A percentile compares a stretch with the other conserved stretches of the same genome.
Conservation (phyloP, 2,329 filamentous ascomycete genomes). For the Aspergillus sp. region DNA sequence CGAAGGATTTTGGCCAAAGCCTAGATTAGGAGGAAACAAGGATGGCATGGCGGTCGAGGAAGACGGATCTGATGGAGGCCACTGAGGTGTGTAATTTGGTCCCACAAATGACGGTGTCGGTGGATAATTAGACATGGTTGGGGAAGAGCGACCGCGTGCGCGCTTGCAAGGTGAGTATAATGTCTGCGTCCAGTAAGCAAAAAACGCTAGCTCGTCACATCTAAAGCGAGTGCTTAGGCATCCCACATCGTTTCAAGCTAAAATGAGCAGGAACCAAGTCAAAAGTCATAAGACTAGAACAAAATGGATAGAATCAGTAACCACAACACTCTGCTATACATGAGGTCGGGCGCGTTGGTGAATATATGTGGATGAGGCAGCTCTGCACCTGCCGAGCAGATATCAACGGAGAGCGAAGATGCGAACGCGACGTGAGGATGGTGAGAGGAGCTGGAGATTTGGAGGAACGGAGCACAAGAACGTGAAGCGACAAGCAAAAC, state of each 20-base stretch:
- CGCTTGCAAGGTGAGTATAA: neutral
- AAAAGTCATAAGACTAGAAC: conserved; percentile 3
- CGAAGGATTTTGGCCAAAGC: conserved; percentile 28
- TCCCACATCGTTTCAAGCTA: conserved; percentile 24
- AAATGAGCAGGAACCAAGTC: conserved; percentile 5
- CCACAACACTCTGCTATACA: conserved; percentile 5
- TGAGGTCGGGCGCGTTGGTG: neutral
- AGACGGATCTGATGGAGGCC: conserved; percentile 34
- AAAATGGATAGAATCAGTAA: neutral
- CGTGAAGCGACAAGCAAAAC: neutral
- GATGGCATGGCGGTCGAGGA: conserved; percentile 24
- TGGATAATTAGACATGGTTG: conserved; percentile 52
- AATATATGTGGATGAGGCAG: neutral
- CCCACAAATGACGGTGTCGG: conserved; percentile 47
- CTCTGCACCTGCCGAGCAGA: neutral
- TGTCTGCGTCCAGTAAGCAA: conserved; percentile 13
- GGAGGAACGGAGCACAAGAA: neutral
- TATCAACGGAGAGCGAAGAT: neutral
- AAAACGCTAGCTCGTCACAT: conserved; percentile 5
- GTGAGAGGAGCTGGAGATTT: neutral
- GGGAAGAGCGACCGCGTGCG: neutral
- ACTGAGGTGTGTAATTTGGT: conserved; percentile 38
- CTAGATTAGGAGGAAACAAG: conserved; percentile 28
- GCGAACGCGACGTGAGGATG: neutral
- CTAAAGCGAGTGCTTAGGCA: conserved; percentile 14